Base-by-base conservation (phyloP, 176 grass and related monocot species). In the Zea luxurians region DNA sequence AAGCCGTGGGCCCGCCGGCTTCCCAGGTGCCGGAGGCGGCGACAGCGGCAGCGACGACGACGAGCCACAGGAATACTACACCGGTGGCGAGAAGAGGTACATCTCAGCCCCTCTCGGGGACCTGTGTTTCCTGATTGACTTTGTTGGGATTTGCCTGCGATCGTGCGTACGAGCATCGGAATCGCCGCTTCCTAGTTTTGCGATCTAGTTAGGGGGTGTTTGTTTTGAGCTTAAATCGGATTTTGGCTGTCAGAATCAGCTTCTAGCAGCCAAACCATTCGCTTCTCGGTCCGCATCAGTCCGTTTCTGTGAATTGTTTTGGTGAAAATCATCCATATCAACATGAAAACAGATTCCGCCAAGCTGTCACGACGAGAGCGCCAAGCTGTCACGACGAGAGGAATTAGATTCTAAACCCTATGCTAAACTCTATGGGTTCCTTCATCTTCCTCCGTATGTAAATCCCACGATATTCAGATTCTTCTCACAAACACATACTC, bases 51-150 rank as follows among this genome's bases (percentile, higher is more conserved):
- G 88, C 74, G 93, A 97, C 68, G 86, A 83, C 62, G 89, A 98
- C 49, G 84, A 81, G 58, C 96, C 92, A 48, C 92, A 95, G 90
- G 90, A 99, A 88, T 99, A 99, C 75, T 99, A 99, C 74, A 99
- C 92, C 66, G 92, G 96, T 35, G 92, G 96, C 62, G 96, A 95
- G 90, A 99, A 99, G 78, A 99, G 96, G 96, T 92, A 15, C 48
- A 47, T 70, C 40, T 38, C 2, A 7, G 15, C 15, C 41, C 54
- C 75, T 50, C 35, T 73, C 35, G 4, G 16, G 37, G 38, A 1
- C 3, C 40, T 6, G 1, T 44, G 4, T 27, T 7, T 18, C 1
- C 5, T 38, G 37, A 0, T 64, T 15, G 46, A 36, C 4, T 34
- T 8, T 36, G 9, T 10, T 48, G 15, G 21, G 46, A 61, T 76